These are phyloP conservation scores for Taxillus chinensis DNA, from an alignment of 164 flowering plant species.

Conservation along the genomic window DNA sequence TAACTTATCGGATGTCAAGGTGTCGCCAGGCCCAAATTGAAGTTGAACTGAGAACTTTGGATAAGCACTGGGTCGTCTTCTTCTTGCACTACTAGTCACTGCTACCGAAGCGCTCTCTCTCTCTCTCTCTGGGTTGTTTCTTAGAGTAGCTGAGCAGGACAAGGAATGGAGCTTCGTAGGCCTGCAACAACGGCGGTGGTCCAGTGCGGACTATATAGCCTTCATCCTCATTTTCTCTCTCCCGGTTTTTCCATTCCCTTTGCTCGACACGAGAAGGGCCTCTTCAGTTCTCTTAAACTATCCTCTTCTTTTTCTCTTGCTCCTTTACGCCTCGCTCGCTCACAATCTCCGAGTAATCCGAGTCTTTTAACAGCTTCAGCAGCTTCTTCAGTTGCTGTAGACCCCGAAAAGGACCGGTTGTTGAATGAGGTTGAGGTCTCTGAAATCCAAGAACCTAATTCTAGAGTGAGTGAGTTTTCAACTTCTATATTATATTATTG, in stretches of 20 bases:
- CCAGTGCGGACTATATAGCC: slow-evolving; percentile 5
- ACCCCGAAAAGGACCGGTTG: slow-evolving; percentile 34
- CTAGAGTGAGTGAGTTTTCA: slow-evolving; percentile 35
- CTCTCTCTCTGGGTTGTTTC: too few species aligned
- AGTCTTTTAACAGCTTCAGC: slow-evolving; percentile 12
- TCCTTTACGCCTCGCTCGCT: slow-evolving; percentile 19
- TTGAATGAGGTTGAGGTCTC: slow-evolving; percentile 59
- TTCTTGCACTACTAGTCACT: too few species aligned
- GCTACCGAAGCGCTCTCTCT: too few species aligned
- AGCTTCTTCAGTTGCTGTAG: slow-evolving; percentile 15
- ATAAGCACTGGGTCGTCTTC: too few species aligned
- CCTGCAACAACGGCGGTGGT: slow-evolving; percentile 10
- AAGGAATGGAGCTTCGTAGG: slow-evolving; percentile 24
- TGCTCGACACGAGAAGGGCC: background rate
- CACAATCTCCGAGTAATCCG: slow-evolving; percentile 7
- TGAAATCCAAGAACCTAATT: slow-evolving; percentile 50
- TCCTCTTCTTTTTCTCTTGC: slow-evolving; percentile 1
- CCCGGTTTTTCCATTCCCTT: background rate
- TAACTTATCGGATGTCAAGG: too few species aligned
- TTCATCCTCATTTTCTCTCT: background rate
- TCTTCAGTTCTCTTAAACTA: slow-evolving; percentile 5
- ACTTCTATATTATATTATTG: background rate
- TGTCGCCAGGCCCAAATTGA: too few species aligned
- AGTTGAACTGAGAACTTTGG: too few species aligned
- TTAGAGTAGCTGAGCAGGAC: background rate